Base-by-base conservation (phyloP, 371 early-diverging fungal genomes). In the Lichtheimia ornata region DNA sequence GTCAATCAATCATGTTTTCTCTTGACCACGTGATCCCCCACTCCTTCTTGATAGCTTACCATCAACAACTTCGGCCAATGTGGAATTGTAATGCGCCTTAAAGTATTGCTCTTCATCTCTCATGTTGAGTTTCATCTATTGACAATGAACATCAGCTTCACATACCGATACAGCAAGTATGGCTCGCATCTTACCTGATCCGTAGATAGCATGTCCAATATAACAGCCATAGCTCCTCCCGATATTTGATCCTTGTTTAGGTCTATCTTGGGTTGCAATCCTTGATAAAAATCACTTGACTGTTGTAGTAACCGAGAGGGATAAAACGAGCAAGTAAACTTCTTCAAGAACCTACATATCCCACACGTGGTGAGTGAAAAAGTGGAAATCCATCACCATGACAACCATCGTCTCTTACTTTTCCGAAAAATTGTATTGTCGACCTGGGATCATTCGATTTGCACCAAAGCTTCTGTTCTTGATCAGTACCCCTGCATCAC, bases 351-450 rank as follows among this genome's bases (percentile, higher is more conserved):
- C 43, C 63, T 62, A 43, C 5, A 15, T 9, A 35, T 35, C 35
- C 1, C 35, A 9, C 35, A 35, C 0, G 35, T 2, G 9, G 9
- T 35, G 11, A 35, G 35, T 35, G 28, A 28, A 28, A 28, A 28
- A 28, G 7, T 0, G 35, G 9, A 5, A 35, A 35, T 9, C 28
- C 7, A 7, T 4, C 28, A 28, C 7, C 6, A 28, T 28, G 28
- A 7, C 28, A 28, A 28, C 7, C 4, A 28, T 5, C 1, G 17
- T 7, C 59, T 7, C 59, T 45, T 62, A 62, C 63, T 50, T 62
- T 41, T 62, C 63, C 2, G 63, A 62, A 12, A 62, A 22, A 20
- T 62, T 62, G 43, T 50, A 55, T 28, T 40, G 28, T 1, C 53
- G 63, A 14, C 63, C 63, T 15, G 52, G 47, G 3, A 62, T 51